Base-by-base conservation (phyloP, 331 rosid species). In the Telfairia occidentalis region DNA sequence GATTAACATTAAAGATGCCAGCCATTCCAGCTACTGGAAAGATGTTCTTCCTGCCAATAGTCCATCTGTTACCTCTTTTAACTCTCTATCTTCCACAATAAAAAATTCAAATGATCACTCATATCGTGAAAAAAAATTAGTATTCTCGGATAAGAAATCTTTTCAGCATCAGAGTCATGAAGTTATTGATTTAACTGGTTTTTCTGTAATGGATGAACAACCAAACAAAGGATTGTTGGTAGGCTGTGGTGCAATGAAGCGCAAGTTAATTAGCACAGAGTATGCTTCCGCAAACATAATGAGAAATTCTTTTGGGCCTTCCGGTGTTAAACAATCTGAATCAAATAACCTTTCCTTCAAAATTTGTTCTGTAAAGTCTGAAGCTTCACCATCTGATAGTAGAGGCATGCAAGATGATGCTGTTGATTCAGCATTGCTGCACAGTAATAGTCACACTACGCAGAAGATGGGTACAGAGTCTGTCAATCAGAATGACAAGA, bases 21-120 rank as follows among this genome's bases (percentile, higher is more conserved):
- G 45, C 61, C 37, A 73, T 54, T 85, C 88, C 61, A 77, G 78
- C 80, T 70, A 43, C 40, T 71, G 79, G 77, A 85, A 83, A 70
- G 78, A 89, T 79, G 78, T 89, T 72, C 81, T 86, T 73, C 97
- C 98, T 49, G 98, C 98, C 67, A 94, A 94, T 75, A 90, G 86
- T 74, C 84, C 97, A 40, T 83, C 95, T 77, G 87, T 88, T 64
- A 80, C 89, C 77, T 84, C 85, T 53, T 85, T 61, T 77, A 80
- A 79, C 73, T 81, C 83, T 73, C 81, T 79, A 66, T 73, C 78
- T 82, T 80, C 77, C 73, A 75, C 72, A 43, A 52, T 73, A 73
- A 81, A 86, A 54, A 61, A 52, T 82, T 80, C 87, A 70, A 80
- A 78, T 52, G 81, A 63, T 55, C 50, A 76, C 69, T 60, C 30